Conservation (phyloP, 1,284 basidiomycete genomes). For the Leccinum huronense region DNA sequence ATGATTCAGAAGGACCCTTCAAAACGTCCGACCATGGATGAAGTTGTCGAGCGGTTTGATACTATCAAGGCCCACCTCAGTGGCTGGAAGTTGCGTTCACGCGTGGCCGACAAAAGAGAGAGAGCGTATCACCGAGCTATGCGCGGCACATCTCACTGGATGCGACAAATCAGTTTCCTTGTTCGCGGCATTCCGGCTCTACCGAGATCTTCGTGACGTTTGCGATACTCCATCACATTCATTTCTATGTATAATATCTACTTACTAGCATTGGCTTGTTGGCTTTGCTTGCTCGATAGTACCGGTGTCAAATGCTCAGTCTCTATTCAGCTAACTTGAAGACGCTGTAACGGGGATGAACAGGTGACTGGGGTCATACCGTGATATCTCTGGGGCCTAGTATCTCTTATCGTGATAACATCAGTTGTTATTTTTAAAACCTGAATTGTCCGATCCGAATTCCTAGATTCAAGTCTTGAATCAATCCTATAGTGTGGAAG, state of each 20-base stretch:
- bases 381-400: no score
- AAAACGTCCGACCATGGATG: conserved; percentile 23
- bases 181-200: conserved; percentile 14
- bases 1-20: conserved; percentile 23
- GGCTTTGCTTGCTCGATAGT: not conserved
- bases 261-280: not conserved
- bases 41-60: conserved; percentile 19
- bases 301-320: not conserved
- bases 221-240: not conserved
- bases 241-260: not conserved
- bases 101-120: conserved; percentile 13
- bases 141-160: conserved; percentile 17
- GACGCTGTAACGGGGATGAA: not conserved
- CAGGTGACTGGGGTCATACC: no score
- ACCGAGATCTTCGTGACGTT: conserved; percentile 7
- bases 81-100: conserved; percentile 22
- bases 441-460: no score
- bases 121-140: not conserved
- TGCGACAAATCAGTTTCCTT: conserved; percentile 14
- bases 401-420: no score
- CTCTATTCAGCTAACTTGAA: not conserved
- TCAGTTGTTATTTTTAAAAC: no score
- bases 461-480: no score
- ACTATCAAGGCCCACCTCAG: conserved; percentile 4
- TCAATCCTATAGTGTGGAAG: no score